Evolutionary conservation across 192 early-diverging fungal genomes (phyloP), one percentile per base, ranked within the genome.

Genomic region (Spizellomyces sp.): DNA sequence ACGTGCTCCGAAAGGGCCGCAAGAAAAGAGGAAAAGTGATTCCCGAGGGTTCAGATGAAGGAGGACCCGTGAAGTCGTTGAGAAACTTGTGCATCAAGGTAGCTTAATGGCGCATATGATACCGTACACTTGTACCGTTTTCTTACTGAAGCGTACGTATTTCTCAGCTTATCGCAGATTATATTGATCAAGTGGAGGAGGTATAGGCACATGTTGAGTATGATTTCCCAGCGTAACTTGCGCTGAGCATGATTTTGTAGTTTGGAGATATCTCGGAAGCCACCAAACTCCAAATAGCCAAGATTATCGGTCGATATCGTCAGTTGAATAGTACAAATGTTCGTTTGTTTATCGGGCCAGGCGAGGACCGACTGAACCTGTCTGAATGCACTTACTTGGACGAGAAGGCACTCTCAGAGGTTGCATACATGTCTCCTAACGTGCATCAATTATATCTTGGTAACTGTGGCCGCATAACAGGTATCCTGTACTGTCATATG

Each of bases 311-410:
- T 68, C 86, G 89, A n/a, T 84, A 89, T 77, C 89, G 94, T 1
- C 71, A 85, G 22, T 74, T 96, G 62, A 87, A 85, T 45, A 75
- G 79, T 36, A 68, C 81, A 2, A 94, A 88, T 5, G 48, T 94
- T 42, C 71, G 82, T 14, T 78, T 96, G 56, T 96, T 96, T 67
- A 67, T 92, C 67, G 87, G 88, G 1, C 77, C 90, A 2, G 71
- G 80, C 6, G 83, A 86, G 42, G 75, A 71, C 5, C 67, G 84
- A 7, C 59, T 96, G 6, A 69, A 80, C 4, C 81, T 96, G 15
- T 94, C 90, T 78, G 94, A 96, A 58, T 94, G 92, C 69, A 91
- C 93, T 12, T 76, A 77, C 45, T 81, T 96, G 22, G 73, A 77
- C 14, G 80, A 80, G 0, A 44, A 54, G 5, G 85, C 82, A 1